Base-by-base conservation (phyloP, 352 stramenopile species). In the Globisporangium nunn region DNA sequence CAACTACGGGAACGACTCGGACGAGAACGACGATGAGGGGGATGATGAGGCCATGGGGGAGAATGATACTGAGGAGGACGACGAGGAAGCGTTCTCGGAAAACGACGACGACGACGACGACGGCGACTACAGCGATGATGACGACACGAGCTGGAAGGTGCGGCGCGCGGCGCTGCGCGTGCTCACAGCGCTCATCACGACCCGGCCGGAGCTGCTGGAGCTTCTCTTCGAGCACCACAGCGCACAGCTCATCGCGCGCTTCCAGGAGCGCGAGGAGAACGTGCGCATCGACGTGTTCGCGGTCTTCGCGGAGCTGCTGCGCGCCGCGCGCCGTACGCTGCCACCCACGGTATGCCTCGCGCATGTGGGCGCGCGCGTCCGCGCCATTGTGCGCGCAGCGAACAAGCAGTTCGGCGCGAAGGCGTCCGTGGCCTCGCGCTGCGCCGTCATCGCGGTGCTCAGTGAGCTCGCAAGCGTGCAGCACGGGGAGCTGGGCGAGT, bases 261-360 rank as follows among this genome's bases (percentile, higher is more conserved):
- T 98, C 66, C 97, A 97, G 70, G 97, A 99, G 75, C 82, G 97
- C 41, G 97, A 99, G 76, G 97, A 99, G 61, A 99, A 98, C 69
- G 97, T 98, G 51, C 93, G 96, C 30, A 93, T 99, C 23, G 97
- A 98, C 59, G 91, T 99, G 6, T 95, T 99, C 71, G 83, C 81
- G 4, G 96, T 96, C 23, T 98, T 98, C 68, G 81, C 92, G 5
- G 82, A 93, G 29, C 75, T 99, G 30, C 77, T 99, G 47, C 81
- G 85, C 48, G 71, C 78, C 30, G 91, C 77, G 28, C 75, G 65
- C 51, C 85, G 85, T 29, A 71, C 67, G 6, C 51, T 87, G 44
- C 70, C 79, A 3, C 54, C 67, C 10, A 57, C 63, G 67, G 70
- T 70, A 3, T 89, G 78, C 45, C 49, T 90, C 29, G 61, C 59